phyloP scores from a whole-genome alignment of 176 grass and related monocot species.

The Carex parvula region DNA sequence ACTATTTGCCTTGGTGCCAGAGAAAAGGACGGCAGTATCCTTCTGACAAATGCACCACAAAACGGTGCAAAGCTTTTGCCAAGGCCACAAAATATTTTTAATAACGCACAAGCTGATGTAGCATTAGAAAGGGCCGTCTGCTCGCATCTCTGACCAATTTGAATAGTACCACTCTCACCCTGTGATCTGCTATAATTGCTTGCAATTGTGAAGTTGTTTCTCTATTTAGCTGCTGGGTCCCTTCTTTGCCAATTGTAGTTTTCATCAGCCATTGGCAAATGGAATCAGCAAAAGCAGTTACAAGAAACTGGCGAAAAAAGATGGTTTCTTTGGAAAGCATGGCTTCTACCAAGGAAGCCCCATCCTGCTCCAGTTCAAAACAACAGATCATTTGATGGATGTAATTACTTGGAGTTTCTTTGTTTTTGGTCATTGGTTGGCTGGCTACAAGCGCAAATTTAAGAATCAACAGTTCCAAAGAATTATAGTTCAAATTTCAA shows the following conservation, averaged over 20 bases:
- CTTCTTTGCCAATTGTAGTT: slow-evolving; percentile 2
- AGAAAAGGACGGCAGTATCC: neutral
- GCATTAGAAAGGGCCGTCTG: slow-evolving; percentile 1
- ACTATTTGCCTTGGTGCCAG: slow-evolving; percentile 18
- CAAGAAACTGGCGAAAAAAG: slow-evolving; percentile 18
- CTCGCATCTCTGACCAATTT: neutral
- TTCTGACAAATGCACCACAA: slow-evolving; percentile 28
- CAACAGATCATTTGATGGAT: neutral
- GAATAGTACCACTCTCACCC: slow-evolving; percentile 14
- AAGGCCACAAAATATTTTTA: slow-evolving; percentile 9
- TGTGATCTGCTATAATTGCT: slow-evolving; percentile 2
- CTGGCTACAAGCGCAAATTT: neutral
- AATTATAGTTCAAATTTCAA: neutral
- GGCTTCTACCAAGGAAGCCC: slow-evolving; percentile 20
- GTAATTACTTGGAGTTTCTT: neutral
- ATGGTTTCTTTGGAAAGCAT: slow-evolving; percentile 20
- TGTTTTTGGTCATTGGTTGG: neutral
- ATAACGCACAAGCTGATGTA: neutral
- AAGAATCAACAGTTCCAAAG: neutral
- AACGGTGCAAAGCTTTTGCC: slow-evolving; percentile 18
- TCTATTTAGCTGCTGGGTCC: neutral
- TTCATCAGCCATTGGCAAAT: slow-evolving; percentile 23
- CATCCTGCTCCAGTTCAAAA: slow-evolving; percentile 22
- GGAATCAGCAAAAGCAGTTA: slow-evolving; percentile 12
- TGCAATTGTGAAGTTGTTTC: slow-evolving; percentile 18